Percentiles rank a stretch among this genome's conserved stretches.
phyloP scores from a whole-genome alignment of 2,329 filamentous ascomycete genomes.

The Venturia oleaginea region DNA sequence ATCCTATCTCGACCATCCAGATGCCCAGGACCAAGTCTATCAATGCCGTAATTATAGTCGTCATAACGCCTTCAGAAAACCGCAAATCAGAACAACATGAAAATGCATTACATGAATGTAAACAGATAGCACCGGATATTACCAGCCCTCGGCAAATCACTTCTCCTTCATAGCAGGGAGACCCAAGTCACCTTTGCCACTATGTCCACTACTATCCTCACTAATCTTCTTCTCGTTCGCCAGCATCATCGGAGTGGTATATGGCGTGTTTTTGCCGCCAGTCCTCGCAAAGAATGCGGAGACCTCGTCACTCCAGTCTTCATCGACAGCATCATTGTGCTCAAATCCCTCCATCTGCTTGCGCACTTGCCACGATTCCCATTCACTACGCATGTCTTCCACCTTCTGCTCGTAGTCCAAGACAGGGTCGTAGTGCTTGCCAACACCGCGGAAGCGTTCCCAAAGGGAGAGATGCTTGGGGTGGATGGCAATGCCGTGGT shows the following conservation, averaged over 20 bases:
- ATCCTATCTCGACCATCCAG: no score
- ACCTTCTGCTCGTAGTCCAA: conserved; percentile 78
- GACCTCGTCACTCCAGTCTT: conserved; percentile 16
- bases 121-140: no score
- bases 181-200: background rate
- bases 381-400: conserved; percentile 60
- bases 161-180: background rate
- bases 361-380: conserved; percentile 46
- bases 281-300: conserved; percentile 11
- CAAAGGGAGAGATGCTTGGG: conserved; percentile 78
- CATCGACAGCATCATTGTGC: conserved; percentile 26
- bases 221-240: conserved; percentile 12
- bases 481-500: conserved; percentile 90
- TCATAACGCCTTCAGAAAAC: background rate
- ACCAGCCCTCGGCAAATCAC: no score
- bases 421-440: conserved; percentile 75
- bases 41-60: background rate
- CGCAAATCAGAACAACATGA: no score
- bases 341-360: conserved; percentile 38
- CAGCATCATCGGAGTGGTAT: conserved; percentile 9
- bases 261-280: background rate
- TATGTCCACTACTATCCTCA: background rate
- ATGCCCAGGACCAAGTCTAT: background rate
- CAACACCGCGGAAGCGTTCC: conserved; percentile 70
- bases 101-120: no score